Evolutionary conservation across 306 rosid species (phyloP), one percentile per base, ranked within the genome.

Genomic region (Vigna angularis): DNA sequence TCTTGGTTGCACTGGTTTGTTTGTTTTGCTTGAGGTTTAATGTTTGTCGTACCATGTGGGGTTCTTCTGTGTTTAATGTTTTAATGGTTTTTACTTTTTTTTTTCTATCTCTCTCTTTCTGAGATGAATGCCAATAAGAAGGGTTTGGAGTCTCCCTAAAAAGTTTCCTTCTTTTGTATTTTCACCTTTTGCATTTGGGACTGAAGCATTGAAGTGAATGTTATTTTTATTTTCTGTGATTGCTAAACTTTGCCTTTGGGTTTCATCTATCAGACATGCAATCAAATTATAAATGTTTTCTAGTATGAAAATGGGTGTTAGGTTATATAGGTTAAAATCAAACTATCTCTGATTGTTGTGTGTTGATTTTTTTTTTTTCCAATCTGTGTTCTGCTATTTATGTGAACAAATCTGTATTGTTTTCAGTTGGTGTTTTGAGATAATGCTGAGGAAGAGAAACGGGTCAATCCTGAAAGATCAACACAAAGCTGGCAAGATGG

Each of bases 401-500:
- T 67, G 0, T 45, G 62, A 61, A 47, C 3, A 47, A 44, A 49
- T 13, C 16, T 68, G 59, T 66, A 20, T 40, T 83, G 26, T 45
- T 34, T 76, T 79, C 72, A 50, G 53, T 18, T 69, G 89, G 82
- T 81, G 57, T 59, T 73, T 83, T 62, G 79, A 70, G 85, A 87
- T 16, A 81, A 87, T 85, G 89, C 63, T 88, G 89, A 88, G 91
- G 82, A 89, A 91, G 92, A 89, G 91, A 63, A 86, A 84, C 66
- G 79, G 96, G 80, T 87, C 91, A 42, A 65, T 75, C 78, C 89
- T 79, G 77, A 87, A 88, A 79, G 88, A 86, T 83, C 93, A 84
- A 78, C 66, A 89, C 66, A 81, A 66, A 16, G 80, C 79, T 84
- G 85, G 58, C 67, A 86, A 79, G 70, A 75, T 66, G 82, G 65